Evolutionary conservation across 345 rosid genomes (phyloP), one percentile per base, ranked within the genome.

Genomic region (Citrus unshiu): DNA sequence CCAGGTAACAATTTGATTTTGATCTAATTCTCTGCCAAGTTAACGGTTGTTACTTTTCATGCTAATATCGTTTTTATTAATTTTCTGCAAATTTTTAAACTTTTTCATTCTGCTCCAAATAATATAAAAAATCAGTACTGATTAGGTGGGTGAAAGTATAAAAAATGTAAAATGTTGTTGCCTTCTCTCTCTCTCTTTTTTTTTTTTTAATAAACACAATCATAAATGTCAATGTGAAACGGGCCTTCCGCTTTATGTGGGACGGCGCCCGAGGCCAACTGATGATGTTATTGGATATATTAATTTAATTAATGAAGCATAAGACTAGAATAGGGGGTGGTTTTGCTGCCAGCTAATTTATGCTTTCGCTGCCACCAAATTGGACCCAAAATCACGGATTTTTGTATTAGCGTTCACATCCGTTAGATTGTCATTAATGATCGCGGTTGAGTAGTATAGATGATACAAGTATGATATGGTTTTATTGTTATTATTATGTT

Each of bases 311-410:
- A 46, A 13, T 12, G 51, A 46, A 46, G 32, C 29, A 24, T 60
- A 9, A 21, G 34, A 12, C 39, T 25, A 22, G 40, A 64, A 16
- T 63, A 13, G 24, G 66, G 71, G 60, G 43, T 37, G 83, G 71
- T 8, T 3, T 22, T 25, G 7, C 1, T 13, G 58, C 71, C 72
- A 29, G 58, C 70, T 12, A 29, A 32, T 40, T 2, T 21, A 21
- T 80, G 73, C 79, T 78, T 73, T 84, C 57, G 66, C 83, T 62
- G 77, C 82, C 72, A 21, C 70, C 40, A 56, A 35, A 10, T 68
- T 69, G 57, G 85, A 78, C 79, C 27, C 24, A 70, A 6, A 43
- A 25, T 14, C n/a, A 22, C 39, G 43, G 39, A 32, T 19, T 65
- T 14, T 7, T 18, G 30, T n/a, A 25, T 9, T 4, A 7, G 9